These are phyloP conservation scores for Solanum chaucha DNA, from an alignment of 257 asterid species.

Conservation along the genomic window DNA sequence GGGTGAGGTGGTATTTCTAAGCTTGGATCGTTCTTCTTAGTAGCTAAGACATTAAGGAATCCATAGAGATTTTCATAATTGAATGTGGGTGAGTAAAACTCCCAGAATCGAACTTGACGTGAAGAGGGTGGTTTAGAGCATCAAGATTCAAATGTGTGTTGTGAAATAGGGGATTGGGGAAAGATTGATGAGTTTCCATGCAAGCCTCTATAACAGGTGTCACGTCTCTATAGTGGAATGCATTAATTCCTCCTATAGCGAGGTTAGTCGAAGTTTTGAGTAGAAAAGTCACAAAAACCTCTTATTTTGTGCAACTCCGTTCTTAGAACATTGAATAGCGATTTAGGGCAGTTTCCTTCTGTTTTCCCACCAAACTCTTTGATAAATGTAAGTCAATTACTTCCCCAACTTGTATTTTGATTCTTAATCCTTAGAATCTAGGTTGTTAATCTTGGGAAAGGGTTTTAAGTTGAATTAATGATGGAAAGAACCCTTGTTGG, in stretches of 20 bases:
- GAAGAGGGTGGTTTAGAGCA: neutral
- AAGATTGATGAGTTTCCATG: neutral
- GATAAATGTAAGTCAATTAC: neutral
- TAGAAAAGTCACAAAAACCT: neutral
- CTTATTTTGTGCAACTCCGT: neutral
- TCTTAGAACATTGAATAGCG: neutral
- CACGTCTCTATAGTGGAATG: neutral
- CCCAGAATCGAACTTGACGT: neutral
- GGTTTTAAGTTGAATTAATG: neutral
- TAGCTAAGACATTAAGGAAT: neutral
- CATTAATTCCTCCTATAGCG: neutral
- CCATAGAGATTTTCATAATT: neutral
- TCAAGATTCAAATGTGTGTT: neutral
- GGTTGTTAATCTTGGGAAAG: neutral
- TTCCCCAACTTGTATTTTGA: neutral
- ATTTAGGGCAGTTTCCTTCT: neutral
- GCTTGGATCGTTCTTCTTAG: neutral
- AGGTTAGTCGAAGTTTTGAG: neutral
- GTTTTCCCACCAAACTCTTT: neutral
- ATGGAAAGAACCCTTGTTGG: neutral
- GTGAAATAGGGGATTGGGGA: neutral
- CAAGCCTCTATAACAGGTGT: neutral
- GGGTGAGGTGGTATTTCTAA: neutral
- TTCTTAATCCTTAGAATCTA: neutral
- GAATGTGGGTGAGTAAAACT: neutral